A percentile compares a stretch with the other conserved stretches of the same genome.
These are phyloP conservation scores for Fusarium multiceps DNA, from an alignment of 2,329 filamentous ascomycete genomes.

Conservation along the genomic window DNA sequence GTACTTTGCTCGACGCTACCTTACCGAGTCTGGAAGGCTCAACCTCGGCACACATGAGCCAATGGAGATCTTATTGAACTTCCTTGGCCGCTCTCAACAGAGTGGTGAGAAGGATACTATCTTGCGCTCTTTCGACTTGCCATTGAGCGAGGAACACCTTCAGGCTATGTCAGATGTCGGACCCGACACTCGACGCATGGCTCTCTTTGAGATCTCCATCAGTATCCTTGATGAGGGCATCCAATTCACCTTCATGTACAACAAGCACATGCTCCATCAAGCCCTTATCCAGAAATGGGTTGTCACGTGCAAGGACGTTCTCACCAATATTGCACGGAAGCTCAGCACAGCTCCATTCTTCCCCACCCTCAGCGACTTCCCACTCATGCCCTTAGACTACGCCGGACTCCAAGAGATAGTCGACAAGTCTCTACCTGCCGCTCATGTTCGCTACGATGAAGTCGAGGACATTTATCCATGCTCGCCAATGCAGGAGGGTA, in stretches of 20 bases:
- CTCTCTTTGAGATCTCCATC: conserved; percentile 41
- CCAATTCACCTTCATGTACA: conserved; percentile 20
- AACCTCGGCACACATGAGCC: neutral
- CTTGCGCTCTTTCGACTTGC: neutral
- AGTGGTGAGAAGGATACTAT: neutral
- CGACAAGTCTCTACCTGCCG: conserved; percentile 33
- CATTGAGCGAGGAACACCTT: conserved; percentile 5
- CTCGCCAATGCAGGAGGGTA: conserved; percentile 53
- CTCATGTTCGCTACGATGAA: conserved; percentile 21
- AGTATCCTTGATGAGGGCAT: conserved; percentile 3
- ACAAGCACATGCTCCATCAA: conserved; percentile 28
- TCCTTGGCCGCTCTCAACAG: conserved; percentile 22
- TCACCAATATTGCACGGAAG: conserved; percentile 9
- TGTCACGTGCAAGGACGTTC: conserved; percentile 7
- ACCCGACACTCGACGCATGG: conserved; percentile 10
- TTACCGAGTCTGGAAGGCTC: neutral
- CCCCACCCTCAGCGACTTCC: conserved; percentile 50
- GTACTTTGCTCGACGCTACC: conserved; percentile 29
- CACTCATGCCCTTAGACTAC: conserved; percentile 49
- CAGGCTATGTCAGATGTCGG: conserved; percentile 18
- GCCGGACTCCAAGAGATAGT: conserved; percentile 42
- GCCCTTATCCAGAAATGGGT: conserved; percentile 27
- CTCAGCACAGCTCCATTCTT: conserved; percentile 24
- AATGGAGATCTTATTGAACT: conserved; percentile 33
- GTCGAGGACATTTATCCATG: conserved; percentile 54